Conservation (phyloP, 2,329 filamentous ascomycete species). For the Diaporthe capsici region DNA sequence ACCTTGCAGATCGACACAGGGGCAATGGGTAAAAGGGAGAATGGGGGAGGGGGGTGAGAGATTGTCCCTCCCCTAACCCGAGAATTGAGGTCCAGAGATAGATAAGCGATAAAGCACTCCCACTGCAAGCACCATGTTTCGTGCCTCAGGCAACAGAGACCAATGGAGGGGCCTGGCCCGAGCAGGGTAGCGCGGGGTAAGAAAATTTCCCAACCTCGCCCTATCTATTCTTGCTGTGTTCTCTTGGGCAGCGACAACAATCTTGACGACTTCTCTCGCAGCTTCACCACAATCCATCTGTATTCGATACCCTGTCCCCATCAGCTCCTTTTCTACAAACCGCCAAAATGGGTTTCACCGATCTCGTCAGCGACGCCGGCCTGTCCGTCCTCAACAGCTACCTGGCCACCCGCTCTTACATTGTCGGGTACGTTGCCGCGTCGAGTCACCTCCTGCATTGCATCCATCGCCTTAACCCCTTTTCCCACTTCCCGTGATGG, state of each 20-base stretch:
- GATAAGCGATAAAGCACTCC: constrained; percentile 21
- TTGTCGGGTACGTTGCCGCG: constrained; percentile 76
- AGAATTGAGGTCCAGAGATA: no score
- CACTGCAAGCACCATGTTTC: background rate
- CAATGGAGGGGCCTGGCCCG: constrained; percentile 11
- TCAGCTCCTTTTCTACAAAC: constrained; percentile 10
- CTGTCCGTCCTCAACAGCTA: constrained; percentile 72
- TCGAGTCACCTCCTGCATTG: background rate
- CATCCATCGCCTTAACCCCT: background rate
- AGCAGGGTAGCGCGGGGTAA: constrained; percentile 40
- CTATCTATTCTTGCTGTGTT: background rate
- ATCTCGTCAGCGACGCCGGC: constrained; percentile 49
- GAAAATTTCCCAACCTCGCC: constrained; percentile 40
- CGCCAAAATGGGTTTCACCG: constrained; percentile 48
- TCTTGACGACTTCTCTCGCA: constrained; percentile 25
- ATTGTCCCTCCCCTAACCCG: background rate
- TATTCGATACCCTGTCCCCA: constrained; percentile 3
- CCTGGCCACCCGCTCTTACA: constrained; percentile 79
- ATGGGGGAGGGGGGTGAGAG: background rate
- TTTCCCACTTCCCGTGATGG: constrained; percentile 71
- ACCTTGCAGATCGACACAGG: background rate
- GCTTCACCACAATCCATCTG: constrained; percentile 3
- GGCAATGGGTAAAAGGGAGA: background rate
- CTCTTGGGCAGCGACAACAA: constrained; percentile 39
- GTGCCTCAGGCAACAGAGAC: constrained; percentile 35